Evolutionary conservation across 1,284 basidiomycete genomes (phyloP).

Genomic region (Trametes versicolor): DNA sequence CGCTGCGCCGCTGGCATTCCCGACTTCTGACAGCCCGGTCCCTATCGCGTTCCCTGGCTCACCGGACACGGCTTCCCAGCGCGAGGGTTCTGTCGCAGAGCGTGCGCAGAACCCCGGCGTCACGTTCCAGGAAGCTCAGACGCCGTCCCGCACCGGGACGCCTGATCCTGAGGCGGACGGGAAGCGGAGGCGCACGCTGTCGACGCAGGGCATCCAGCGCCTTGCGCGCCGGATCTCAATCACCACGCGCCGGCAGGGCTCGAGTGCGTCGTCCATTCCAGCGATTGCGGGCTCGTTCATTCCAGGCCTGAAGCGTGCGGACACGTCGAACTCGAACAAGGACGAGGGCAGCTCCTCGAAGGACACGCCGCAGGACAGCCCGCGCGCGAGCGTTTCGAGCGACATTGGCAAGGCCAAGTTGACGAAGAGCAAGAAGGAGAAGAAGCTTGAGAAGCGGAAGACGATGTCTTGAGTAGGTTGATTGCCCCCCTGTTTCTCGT

Average conservation of each 20-base stretch:
- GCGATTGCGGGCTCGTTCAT: constrained; percentile 53
- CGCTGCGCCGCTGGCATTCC: constrained; percentile 41
- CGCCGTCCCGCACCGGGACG: constrained; percentile 57
- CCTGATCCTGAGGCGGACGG: constrained; percentile 77
- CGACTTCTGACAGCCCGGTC: constrained; percentile 39
- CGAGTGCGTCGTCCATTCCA: constrained; percentile 61
- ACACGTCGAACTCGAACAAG: constrained; percentile 38
- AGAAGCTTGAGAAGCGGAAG: constrained; percentile 46
- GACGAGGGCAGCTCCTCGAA: constrained; percentile 37
- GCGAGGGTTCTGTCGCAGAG: constrained; percentile 41
- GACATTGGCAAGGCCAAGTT: constrained; percentile 40
- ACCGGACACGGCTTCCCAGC: constrained; percentile 45
- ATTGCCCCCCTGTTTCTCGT: constrained; percentile 14
- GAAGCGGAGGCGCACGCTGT: constrained; percentile 75
- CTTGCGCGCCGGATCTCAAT: constrained; percentile 78
- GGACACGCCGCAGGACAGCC: constrained; percentile 38
- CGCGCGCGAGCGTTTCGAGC: constrained; percentile 42
- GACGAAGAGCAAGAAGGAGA: constrained; percentile 35
- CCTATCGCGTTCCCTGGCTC: constrained; percentile 50
- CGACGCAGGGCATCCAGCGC: constrained; percentile 85
- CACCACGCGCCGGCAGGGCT: constrained; percentile 66
- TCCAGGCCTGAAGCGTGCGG: constrained; percentile 43
- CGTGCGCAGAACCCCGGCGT: constrained; percentile 45
- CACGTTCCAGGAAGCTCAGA: constrained; percentile 50
- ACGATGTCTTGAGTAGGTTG: constrained; percentile 32